Conservation (phyloP, 371 early-diverging fungal species). For the Mortierella sp. region DNA sequence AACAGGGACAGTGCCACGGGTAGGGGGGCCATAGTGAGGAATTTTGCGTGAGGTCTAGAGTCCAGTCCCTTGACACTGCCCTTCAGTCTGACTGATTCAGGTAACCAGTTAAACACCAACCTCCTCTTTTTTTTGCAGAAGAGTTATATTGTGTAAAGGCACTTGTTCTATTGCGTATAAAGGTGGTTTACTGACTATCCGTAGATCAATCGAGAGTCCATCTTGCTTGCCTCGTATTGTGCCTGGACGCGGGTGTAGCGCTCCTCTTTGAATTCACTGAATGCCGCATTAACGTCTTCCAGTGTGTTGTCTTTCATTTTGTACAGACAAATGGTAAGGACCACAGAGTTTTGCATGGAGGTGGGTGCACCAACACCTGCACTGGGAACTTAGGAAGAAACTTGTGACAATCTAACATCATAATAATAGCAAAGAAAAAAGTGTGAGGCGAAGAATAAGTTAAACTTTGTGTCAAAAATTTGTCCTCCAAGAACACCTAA, state of each 20-base stretch:
- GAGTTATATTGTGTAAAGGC: background rate
- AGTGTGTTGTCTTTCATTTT: background rate
- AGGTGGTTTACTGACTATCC: background rate
- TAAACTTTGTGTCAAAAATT: constrained; percentile 17
- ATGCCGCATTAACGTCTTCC: background rate
- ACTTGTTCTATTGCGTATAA: background rate
- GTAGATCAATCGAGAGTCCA: background rate
- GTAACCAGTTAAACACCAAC: constrained; percentile 12
- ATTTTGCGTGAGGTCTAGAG: constrained; percentile 7
- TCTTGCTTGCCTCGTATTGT: background rate
- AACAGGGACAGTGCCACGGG: background rate
- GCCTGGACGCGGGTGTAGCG: background rate
- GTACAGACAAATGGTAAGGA: background rate
- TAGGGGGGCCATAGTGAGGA: constrained; percentile 11
- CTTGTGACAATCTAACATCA: background rate
- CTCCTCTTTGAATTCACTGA: background rate
- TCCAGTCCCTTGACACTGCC: background rate
- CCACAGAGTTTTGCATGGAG: background rate
- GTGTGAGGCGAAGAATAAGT: background rate
- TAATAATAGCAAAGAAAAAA: no score
- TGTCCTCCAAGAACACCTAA: constrained; percentile 13
- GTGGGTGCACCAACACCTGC: background rate
- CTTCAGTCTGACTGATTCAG: background rate
- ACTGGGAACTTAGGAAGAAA: background rate
- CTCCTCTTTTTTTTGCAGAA: background rate